Evolutionary conservation across 2,329 filamentous ascomycete species (phyloP).

Genomic region (Botrytis pseudocinerea): DNA sequence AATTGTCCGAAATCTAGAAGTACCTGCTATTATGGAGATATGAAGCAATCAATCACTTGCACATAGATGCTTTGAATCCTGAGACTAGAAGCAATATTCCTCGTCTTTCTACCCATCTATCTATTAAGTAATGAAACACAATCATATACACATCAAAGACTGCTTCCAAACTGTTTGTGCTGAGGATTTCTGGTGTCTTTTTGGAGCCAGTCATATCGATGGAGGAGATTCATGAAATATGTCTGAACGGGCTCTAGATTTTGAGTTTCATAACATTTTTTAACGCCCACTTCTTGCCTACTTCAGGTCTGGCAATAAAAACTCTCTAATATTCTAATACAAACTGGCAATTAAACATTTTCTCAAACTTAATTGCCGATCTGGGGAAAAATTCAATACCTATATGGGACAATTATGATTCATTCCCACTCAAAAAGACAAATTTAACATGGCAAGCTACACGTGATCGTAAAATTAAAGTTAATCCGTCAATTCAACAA

Average conservation of each 20-base stretch:
- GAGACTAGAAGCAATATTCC: neutral
- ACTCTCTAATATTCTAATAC: neutral
- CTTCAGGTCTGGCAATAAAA: neutral
- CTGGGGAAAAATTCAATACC: neutral
- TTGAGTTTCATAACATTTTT: neutral
- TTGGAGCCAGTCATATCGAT: neutral
- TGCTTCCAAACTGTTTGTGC: neutral
- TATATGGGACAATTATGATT: neutral
- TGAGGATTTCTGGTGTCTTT: neutral
- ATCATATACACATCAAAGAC: neutral
- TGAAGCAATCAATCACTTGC: constrained; percentile 7
- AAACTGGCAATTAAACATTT: neutral
- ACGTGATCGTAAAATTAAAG: neutral
- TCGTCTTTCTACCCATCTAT: neutral
- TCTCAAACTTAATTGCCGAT: neutral
- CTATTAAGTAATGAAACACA: neutral
- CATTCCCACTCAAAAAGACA: neutral
- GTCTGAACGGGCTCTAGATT: neutral
- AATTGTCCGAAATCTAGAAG: neutral
- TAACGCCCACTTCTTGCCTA: neutral
- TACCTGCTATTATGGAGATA: neutral
- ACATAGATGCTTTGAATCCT: constrained; percentile 2
- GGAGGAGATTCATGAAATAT: neutral
- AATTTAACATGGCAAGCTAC: neutral
- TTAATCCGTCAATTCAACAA: neutral